phyloP scores from a whole-genome alignment of 768 basidiomycete species.

The Lentinula sp. region DNA sequence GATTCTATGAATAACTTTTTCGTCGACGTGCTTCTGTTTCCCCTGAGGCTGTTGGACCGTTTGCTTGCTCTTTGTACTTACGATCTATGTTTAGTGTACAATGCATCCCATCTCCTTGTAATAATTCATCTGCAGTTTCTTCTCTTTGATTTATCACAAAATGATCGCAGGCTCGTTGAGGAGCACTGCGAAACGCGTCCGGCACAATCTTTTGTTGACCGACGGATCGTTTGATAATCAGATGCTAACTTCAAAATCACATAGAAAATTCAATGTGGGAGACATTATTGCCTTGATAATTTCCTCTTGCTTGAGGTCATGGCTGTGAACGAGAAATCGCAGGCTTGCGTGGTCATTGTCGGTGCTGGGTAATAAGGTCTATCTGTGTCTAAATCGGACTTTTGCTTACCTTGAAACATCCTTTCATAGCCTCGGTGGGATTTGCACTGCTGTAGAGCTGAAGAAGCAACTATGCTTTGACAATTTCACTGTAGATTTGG shows the following conservation, averaged over 20 bases:
- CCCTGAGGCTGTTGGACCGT: neutral
- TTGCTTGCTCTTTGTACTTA: neutral
- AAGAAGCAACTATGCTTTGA: slow-evolving; percentile 36
- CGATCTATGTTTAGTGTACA: neutral
- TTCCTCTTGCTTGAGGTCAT: neutral
- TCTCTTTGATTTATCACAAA: too few species aligned
- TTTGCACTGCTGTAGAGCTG: slow-evolving; percentile 41
- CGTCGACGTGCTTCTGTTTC: neutral
- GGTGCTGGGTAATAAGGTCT: slow-evolving; percentile 36
- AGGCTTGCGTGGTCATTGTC: slow-evolving; percentile 36
- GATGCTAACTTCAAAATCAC: neutral
- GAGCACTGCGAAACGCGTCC: too few species aligned
- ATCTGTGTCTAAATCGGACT: neutral
- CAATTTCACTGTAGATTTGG: slow-evolving; percentile 38
- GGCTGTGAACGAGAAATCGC: slow-evolving; percentile 13
- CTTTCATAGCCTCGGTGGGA: slow-evolving; percentile 33
- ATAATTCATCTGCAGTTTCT: neutral
- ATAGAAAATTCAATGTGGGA: too few species aligned
- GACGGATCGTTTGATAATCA: neutral
- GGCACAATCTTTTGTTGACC: neutral
- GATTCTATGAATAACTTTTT: neutral
- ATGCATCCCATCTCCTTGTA: neutral
- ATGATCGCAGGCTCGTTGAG: too few species aligned
- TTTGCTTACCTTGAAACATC: neutral
- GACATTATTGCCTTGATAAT: neutral